Base-by-base conservation (phyloP, 139 green algal genomes). In the Chlamydomonas incerta region DNA sequence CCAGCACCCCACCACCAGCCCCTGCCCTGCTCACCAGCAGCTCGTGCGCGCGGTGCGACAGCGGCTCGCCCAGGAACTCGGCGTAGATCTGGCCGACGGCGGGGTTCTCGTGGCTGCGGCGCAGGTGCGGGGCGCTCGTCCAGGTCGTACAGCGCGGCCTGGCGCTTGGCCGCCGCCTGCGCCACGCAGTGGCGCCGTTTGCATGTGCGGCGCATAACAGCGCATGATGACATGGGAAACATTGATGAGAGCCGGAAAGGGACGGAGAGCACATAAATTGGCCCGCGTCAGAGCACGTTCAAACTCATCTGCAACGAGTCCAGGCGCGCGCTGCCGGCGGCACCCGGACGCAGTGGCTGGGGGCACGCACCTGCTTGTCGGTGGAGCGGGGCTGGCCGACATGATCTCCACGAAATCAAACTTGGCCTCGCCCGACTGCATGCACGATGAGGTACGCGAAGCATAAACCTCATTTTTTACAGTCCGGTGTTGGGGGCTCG, bases 321-420 rank as follows among this genome's bases (percentile, higher is more conserved):
- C n/a, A n/a, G n/a, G n/a, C n/a, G n/a, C n/a, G n/a, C n/a, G n/a
- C n/a, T n/a, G n/a, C n/a, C n/a, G n/a, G n/a, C n/a, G n/a, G n/a
- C n/a, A n/a, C n/a, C 41, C 41, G 41, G 5, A 50, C 8, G 41
- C 41, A 50, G 41, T 5, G 41, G 41, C 41, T 50, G 41, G 41
- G 41, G 8, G 41, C 41, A 50, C 41, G 41, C 41, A 50, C 41
- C 41, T 50, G 41, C 8, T 93, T 93, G 87, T 94, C 92, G 11
- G 87, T 88, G 50, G 68, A 88, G 72, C 92, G 89, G 0, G 94
- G 94, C 82, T 96, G 92, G 55, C 94, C 94, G 91, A 87, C 91
- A 94, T 94, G 33, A 95, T 47, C 88, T 96, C 93, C 11, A 96
- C 83, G 65, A 96, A 95, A 80, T 93, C 87, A 55, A 92, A 90